These are phyloP conservation scores for Candida gorgasii DNA, from an alignment of 805 yeast genomes.

Conservation along the genomic window DNA sequence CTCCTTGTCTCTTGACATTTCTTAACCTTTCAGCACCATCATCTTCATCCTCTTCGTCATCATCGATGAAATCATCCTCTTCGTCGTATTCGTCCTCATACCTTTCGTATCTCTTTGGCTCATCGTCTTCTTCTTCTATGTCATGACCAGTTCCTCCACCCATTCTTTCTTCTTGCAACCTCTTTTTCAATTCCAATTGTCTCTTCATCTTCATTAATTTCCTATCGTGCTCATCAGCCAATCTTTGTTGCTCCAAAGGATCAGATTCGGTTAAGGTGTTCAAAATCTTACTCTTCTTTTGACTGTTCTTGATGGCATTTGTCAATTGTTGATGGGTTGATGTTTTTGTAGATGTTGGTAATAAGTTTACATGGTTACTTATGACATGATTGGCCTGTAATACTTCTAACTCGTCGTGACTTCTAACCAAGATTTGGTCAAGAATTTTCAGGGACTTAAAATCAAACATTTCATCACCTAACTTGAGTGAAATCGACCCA, in stretches of 20 bases:
- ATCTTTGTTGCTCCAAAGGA: slow-evolving; percentile 68
- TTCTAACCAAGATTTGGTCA: slow-evolving; percentile 70
- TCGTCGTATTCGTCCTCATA: slow-evolving; percentile 41
- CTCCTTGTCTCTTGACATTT: slow-evolving; percentile 56
- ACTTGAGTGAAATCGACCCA: slow-evolving; percentile 80
- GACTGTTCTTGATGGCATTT: slow-evolving; percentile 57
- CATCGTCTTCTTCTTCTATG: slow-evolving; percentile 24
- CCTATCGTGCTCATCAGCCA: slow-evolving; percentile 62
- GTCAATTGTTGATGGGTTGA: slow-evolving; percentile 80
- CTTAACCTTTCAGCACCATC: slow-evolving; percentile 62
- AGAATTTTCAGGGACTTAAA: slow-evolving; percentile 61
- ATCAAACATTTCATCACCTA: slow-evolving; percentile 88
- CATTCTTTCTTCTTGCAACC: slow-evolving; percentile 57
- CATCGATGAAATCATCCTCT: slow-evolving; percentile 46
- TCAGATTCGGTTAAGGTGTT: slow-evolving; percentile 59
- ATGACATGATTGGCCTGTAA: slow-evolving; percentile 69
- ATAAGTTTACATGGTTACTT: slow-evolving; percentile 65
- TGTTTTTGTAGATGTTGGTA: slow-evolving; percentile 90
- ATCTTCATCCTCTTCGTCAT: slow-evolving; percentile 44
- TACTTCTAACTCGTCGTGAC: slow-evolving; percentile 70
- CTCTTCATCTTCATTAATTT: slow-evolving; percentile 62
- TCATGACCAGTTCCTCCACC: slow-evolving; percentile 18
- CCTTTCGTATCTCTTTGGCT: slow-evolving; percentile 37
- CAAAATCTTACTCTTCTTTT: slow-evolving; percentile 49
- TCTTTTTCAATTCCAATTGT: slow-evolving; percentile 61